Conservation (phyloP, 352 stramenopile species). For the Blastocystis sp. region DNA sequence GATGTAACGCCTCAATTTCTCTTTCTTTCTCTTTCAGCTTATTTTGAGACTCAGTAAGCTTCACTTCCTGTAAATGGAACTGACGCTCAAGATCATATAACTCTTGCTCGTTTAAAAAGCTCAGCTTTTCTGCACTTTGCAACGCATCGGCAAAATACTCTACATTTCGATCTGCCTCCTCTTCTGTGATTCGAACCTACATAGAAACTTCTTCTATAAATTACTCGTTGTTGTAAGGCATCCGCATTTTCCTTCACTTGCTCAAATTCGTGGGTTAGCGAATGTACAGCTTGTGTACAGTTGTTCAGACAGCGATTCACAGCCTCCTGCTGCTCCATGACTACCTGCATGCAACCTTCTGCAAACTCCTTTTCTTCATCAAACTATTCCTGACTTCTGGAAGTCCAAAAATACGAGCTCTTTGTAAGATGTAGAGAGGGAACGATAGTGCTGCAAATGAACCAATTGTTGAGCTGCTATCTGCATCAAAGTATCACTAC, state of each 20-base stretch:
- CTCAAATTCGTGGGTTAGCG: neutral
- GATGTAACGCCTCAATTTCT: neutral
- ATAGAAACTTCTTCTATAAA: neutral
- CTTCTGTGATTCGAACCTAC: neutral
- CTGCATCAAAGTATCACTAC: constrained; percentile 23
- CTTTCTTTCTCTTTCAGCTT: neutral
- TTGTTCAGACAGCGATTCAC: constrained; percentile 10
- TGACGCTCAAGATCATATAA: neutral
- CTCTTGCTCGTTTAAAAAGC: constrained; percentile 28
- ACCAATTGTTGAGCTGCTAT: constrained; percentile 38
- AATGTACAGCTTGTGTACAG: neutral
- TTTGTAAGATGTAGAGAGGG: neutral
- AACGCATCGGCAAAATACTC: constrained; percentile 1
- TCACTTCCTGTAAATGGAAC: constrained; percentile 9
- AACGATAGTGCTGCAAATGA: constrained; percentile 7
- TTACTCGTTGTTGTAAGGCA: neutral
- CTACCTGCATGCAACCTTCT: neutral
- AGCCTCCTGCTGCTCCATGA: constrained; percentile 46
- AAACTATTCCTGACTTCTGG: neutral
- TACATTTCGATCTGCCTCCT: constrained; percentile 6
- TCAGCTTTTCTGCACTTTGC: neutral
- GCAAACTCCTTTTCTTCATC: constrained; percentile 1
- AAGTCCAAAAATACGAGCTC: neutral
- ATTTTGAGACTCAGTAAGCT: neutral
- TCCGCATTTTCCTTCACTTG: neutral